phyloP scores from a whole-genome alignment of 208 protist genomes.

The Eutreptiella sp. region DNA sequence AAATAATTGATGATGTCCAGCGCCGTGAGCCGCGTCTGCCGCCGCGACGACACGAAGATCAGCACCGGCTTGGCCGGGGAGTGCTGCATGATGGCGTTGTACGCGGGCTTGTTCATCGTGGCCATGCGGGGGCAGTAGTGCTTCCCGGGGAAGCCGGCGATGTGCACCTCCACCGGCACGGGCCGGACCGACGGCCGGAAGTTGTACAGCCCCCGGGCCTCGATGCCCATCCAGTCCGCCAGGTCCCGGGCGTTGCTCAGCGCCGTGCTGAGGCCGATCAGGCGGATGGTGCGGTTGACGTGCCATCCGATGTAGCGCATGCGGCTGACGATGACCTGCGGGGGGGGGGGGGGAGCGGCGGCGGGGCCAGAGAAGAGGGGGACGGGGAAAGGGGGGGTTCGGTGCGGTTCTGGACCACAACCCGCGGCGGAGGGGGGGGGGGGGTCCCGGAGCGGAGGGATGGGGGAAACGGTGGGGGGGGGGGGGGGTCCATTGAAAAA shows the following conservation, averaged over 20 bases:
- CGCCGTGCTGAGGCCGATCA: constrained; percentile 98
- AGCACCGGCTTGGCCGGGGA: constrained; percentile 90
- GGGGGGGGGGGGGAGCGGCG: too few relatives aligned
- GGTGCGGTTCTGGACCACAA: too few relatives aligned
- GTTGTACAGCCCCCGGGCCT: constrained; percentile 91
- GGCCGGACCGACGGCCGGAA: constrained; percentile 96
- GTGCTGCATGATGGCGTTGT: constrained; percentile 84
- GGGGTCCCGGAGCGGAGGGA: too few relatives aligned
- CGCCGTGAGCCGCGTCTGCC: constrained; percentile 98
- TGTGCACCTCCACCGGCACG: constrained; percentile 93
- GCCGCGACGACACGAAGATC: constrained; percentile 97
- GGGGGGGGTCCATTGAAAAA: too few relatives aligned
- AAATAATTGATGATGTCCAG: constrained; percentile 92
- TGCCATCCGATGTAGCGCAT: constrained; percentile 96
- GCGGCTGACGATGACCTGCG: constrained; percentile 95
- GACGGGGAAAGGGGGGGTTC: too few relatives aligned
- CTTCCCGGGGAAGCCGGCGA: constrained; percentile 90
- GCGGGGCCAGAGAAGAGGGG: too few relatives aligned
- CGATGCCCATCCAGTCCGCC: constrained; percentile 95
- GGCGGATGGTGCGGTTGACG: constrained; percentile 78
- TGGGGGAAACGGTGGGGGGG: too few relatives aligned
- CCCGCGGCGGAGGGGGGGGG: too few relatives aligned
- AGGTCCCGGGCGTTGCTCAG: constrained; percentile 97
- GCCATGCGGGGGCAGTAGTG: constrained; percentile 98
- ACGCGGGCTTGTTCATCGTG: constrained; percentile 99